Evolutionary conservation across 1,284 basidiomycete species (phyloP), one percentile per base, ranked within the genome.

Genomic region (Malassezia arunalokei): DNA sequence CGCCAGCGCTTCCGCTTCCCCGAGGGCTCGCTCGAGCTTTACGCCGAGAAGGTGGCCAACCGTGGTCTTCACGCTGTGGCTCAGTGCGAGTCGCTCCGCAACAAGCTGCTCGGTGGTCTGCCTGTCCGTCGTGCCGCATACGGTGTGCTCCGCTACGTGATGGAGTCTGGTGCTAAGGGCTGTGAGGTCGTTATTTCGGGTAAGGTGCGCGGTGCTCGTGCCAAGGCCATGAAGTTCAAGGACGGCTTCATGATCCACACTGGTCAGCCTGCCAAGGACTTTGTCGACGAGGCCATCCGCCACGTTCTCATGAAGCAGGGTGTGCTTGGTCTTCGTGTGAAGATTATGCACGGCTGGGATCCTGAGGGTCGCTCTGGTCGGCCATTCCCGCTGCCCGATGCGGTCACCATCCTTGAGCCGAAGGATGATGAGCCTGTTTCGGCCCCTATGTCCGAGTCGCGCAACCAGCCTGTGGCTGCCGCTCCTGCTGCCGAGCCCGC

Each of bases 191-290:
- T 98, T 74, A 90, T 99, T 63, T 98, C 92, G 64, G 94, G 94
- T 75, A 99, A 99, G 79, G 87, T 99, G 73, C 90, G 94, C 76
- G 94, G 92, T 70, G 94, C 94, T 67, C 90, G 91, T 82, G 94
- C 94, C 75, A 99, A 99, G 80, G 87, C 88, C 44, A 98, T 98
- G 94, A 99, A 99, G 79, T 98, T 99, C 81, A 95, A 91, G 75
- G 94, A 98, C 73, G 94, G 94, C 49, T 96, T 95, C 84, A 96
- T 98, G 89, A 92, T 98, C 76, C 94, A 98, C 84, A 96, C 94
- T 64, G 94, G 94, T 82, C 92, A 99, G 79, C 94, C 94, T 69
- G 85, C 83, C 53, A 79, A 84, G 59, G 94, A 98, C 76, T 98
- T 92, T 71, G 90, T 99, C 59, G 92, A 98, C 80, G 83, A 89